Conservation (phyloP, 129 eudicot species). For the Lonicera japonica region DNA sequence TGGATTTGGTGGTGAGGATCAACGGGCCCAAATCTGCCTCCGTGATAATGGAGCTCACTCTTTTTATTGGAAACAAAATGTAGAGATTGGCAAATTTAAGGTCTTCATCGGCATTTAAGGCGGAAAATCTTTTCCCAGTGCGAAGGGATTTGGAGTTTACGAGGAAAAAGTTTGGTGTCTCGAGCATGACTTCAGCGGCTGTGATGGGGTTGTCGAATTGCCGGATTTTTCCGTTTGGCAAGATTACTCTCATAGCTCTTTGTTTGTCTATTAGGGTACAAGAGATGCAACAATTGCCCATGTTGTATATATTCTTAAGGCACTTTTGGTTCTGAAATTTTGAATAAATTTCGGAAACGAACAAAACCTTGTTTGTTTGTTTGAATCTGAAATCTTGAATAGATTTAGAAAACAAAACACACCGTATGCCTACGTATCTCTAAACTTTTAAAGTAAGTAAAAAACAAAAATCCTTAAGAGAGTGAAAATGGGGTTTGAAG, state of each 20-base stretch:
- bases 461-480: no score
- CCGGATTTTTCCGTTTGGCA: constrained; percentile 58
- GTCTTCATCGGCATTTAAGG: constrained; percentile 78
- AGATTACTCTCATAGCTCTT: constrained; percentile 41
- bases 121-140: constrained; percentile 54
- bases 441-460: no score
- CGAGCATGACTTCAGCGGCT: constrained; percentile 83
- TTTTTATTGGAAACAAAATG: constrained; percentile 59
- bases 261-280: constrained; percentile 39
- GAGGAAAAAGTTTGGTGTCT: constrained; percentile 49
- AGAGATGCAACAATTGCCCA: constrained; percentile 83
- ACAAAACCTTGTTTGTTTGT: no score
- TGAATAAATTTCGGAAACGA: no score
- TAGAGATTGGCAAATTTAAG: constrained; percentile 53
- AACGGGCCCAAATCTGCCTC: constrained; percentile 64
- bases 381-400: no score
- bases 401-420: no score
- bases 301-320: neutral
- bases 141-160: constrained; percentile 54
- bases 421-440: no score
- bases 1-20: constrained; percentile 40
- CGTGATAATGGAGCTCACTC: constrained; percentile 41
- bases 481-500: no score
- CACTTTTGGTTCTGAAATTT: no score
- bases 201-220: constrained; percentile 40